Evolutionary conservation across 1,284 basidiomycete species (phyloP).

Genomic region (Trichosporon sp.): DNA sequence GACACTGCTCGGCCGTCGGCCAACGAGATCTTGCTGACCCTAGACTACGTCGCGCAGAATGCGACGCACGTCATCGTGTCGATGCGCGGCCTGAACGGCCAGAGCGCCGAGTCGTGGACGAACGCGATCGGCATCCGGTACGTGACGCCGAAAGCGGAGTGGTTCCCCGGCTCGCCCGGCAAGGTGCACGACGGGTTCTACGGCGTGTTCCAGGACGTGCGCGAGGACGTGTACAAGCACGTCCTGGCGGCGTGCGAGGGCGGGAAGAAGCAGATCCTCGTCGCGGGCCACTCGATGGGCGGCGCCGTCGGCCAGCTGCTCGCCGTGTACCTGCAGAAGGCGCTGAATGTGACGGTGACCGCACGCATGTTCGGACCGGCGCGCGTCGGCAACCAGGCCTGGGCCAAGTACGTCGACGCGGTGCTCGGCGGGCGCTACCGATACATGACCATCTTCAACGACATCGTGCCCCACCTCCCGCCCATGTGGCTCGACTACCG

Average conservation of each 20-base stretch:
- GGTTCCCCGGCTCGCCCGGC: slow-evolving; percentile 21
- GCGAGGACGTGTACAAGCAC: slow-evolving; percentile 3
- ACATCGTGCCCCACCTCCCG: slow-evolving; percentile 28
- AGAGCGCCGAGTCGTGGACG: slow-evolving; percentile 11
- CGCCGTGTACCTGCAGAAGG: slow-evolving; percentile 20
- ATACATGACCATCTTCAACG: slow-evolving; percentile 26
- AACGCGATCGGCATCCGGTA: slow-evolving; percentile 25
- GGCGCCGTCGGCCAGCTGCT: slow-evolving; percentile 20
- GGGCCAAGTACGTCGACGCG: slow-evolving; percentile 27
- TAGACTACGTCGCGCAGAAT: slow-evolving; percentile 6
- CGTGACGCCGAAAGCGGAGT: neutral
- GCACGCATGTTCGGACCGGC: slow-evolving; percentile 22
- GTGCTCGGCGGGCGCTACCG: slow-evolving; percentile 17
- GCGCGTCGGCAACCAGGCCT: slow-evolving; percentile 26
- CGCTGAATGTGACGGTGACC: slow-evolving; percentile 8
- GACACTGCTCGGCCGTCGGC: too few species aligned
- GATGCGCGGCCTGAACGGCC: slow-evolving; percentile 22
- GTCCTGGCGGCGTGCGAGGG: slow-evolving; percentile 6
- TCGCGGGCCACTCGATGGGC: slow-evolving; percentile 29
- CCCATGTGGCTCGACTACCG: slow-evolving; percentile 8
- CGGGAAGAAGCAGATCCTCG: slow-evolving; percentile 20
- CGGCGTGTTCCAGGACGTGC: slow-evolving; percentile 22
- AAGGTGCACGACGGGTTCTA: slow-evolving; percentile 28
- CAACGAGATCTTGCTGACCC: neutral
- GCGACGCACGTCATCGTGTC: slow-evolving; percentile 15